A percentile compares a stretch with the other conserved stretches of the same genome.
Conservation (phyloP, 495 filamentous ascomycete species). For the Immersiella caudata region DNA sequence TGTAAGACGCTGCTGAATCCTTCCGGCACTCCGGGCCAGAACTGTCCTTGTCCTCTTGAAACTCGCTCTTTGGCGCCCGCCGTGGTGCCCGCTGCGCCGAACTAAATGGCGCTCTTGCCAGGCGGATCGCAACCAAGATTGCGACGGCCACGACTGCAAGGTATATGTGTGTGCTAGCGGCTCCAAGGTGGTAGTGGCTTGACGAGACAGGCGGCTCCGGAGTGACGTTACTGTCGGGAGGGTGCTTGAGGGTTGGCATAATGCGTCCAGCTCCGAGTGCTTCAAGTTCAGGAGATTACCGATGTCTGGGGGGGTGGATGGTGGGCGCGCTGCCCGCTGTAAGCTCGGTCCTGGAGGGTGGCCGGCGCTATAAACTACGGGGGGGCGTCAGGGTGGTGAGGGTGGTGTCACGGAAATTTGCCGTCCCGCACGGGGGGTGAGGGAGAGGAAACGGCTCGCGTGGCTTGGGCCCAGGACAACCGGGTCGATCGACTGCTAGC, state of each 20-base stretch:
- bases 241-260: conserved; percentile 48
- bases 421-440: conserved; percentile 21
- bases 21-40: conserved; percentile 17
- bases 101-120: conserved; percentile 11
- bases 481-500: no score
- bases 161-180: conserved; percentile 37
- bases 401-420: conserved; percentile 36
- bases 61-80: conserved; percentile 5
- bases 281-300: conserved; percentile 29
- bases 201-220: conserved; percentile 27
- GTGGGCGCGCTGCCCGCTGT: conserved; percentile 27
- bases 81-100: not conserved
- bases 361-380: conserved; percentile 32
- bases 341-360: conserved; percentile 31
- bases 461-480: conserved; percentile 18
- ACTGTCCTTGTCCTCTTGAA: conserved; percentile 11
- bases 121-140: conserved; percentile 25
- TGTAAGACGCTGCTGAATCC: conserved; percentile 29
- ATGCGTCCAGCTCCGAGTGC: conserved; percentile 38
- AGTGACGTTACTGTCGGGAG: conserved; percentile 39
- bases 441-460: conserved; percentile 18
- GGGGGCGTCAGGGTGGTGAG: conserved; percentile 20
- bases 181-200: conserved; percentile 29
- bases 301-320: conserved; percentile 22
- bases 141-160: conserved; percentile 34